Base-by-base conservation (phyloP, 345 rosid species). In the Bruguiera parviflora region DNA sequence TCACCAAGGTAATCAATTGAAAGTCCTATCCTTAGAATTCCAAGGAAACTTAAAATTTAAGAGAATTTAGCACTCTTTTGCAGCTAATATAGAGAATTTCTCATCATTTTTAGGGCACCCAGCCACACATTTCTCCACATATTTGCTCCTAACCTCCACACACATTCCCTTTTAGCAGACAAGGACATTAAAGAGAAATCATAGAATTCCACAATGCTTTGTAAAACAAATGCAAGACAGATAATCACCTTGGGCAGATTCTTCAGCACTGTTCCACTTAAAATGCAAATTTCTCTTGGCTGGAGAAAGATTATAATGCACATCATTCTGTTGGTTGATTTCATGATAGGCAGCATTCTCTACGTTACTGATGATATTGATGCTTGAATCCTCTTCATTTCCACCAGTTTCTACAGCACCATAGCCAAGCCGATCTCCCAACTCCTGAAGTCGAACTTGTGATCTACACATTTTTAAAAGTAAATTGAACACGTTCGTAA, bases 371-470 rank as follows among this genome's bases (percentile, higher is more conserved):
- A 81, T 76, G 53, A 81, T 75, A 69, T 90, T 84, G 68, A 87
- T 75, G 77, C 81, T 85, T 22, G 82, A 82, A 73, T 86, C 89
- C 79, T 82, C 88, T 78, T 81, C 95, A 78, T 77, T 82, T 61
- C 77, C 86, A 78, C 74, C 85, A 67, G 62, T 81, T 75, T 68
- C 78, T 73, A 68, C 67, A 53, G 74, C 75, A 76, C 80, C 83
- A 64, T 74, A 74, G 61, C 82, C 82, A 76, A 95, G 92, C 77
- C 90, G 90, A 75, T 80, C 83, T 71, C 84, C 98, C 76, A 88
- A 71, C 78, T 80, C 89, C 74, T 87, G 84, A 67, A 90, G 83
- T 57, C 89, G 92, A 65, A 71, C 78, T 81, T 92, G 83, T 66
- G 97, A 89, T 81, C 99, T 95, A 68, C 65, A 71, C 47, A 79